Evolutionary conservation across 2,329 filamentous ascomycete genomes (phyloP).

Genomic region (Penicillium carneum): DNA sequence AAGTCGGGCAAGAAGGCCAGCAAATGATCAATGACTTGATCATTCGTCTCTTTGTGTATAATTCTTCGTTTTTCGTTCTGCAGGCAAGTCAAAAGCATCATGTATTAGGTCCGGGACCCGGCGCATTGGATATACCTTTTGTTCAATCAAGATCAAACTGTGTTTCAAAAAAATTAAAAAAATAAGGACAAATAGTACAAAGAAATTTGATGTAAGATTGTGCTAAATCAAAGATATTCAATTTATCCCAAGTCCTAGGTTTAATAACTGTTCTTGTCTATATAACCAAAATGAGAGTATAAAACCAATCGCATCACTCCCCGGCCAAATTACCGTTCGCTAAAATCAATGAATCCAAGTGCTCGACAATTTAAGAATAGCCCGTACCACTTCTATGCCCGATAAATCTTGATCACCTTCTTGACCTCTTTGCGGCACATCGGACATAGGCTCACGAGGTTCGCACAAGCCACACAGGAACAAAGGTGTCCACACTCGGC

Average conservation of each 20-base stretch:
- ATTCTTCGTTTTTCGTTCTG: constrained; percentile 23
- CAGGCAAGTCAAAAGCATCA: constrained; percentile 37
- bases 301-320: constrained; percentile 8
- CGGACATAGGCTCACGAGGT: constrained; percentile 65
- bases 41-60: constrained; percentile 30
- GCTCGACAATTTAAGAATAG: constrained; percentile 4
- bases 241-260: background rate
- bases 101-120: constrained; percentile 33
- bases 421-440: constrained; percentile 66
- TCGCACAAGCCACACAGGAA: constrained; percentile 66
- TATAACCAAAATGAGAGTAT: constrained; percentile 18
- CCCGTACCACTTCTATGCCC: constrained; percentile 42
- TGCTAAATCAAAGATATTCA: background rate
- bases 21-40: constrained; percentile 38
- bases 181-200: background rate
- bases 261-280: background rate
- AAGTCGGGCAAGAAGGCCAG: constrained; percentile 38
- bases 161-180: constrained; percentile 20
- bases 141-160: constrained; percentile 29
- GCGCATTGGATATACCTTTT: constrained; percentile 40
- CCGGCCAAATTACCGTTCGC: constrained; percentile 14
- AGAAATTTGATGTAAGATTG: constrained; percentile 2
- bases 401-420: constrained; percentile 65
- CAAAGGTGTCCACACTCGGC: constrained; percentile 70
- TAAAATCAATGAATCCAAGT: constrained; percentile 16